phyloP scores from a whole-genome alignment of 2,329 filamentous ascomycete species.

The Neoarthrinium moseri region DNA sequence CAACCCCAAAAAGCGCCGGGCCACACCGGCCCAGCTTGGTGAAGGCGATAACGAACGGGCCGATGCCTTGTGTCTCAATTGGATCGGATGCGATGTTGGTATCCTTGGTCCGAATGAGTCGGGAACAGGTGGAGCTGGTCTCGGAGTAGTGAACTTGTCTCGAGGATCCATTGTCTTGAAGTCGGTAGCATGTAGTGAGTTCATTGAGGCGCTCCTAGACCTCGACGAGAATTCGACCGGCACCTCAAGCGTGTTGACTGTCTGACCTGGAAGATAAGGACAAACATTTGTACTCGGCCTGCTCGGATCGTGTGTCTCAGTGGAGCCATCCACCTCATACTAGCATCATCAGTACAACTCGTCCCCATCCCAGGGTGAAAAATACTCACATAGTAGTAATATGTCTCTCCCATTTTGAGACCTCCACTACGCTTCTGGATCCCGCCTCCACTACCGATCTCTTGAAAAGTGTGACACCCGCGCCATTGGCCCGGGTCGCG shows the following conservation, averaged over 20 bases:
- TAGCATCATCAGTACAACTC: conserved; percentile 34
- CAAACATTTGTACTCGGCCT: conserved; percentile 76
- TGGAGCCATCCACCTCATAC: conserved; percentile 80
- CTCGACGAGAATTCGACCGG: conserved; percentile 66
- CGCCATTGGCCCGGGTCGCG: conserved; percentile 77
- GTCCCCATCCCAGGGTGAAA: conserved; percentile 23
- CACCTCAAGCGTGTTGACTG: conserved; percentile 80
- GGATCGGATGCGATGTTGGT: conserved; percentile 29
- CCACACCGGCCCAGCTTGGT: conserved; percentile 43
- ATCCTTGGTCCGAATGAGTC: conserved; percentile 34
- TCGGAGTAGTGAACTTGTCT: conserved; percentile 72
- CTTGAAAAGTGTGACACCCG: conserved; percentile 81
- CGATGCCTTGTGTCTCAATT: conserved; percentile 32
- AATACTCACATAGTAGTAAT: conserved; percentile 87
- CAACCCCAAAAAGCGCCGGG: conserved; percentile 48
- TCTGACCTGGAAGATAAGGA: conserved; percentile 84
- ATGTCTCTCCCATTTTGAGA: conserved; percentile 87
- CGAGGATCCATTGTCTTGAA: conserved; percentile 75
- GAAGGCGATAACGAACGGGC: conserved; percentile 47
- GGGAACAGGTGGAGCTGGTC: conserved; percentile 53
- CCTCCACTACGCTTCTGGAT: conserved; percentile 67
- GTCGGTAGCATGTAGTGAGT: conserved; percentile 55
- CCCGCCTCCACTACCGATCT: conserved; percentile 80
- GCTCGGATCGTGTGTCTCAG: conserved; percentile 72
- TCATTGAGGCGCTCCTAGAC: conserved; percentile 64